Conservation (phyloP, 2,329 filamentous ascomycete genomes). For the Xylaria sp. region DNA sequence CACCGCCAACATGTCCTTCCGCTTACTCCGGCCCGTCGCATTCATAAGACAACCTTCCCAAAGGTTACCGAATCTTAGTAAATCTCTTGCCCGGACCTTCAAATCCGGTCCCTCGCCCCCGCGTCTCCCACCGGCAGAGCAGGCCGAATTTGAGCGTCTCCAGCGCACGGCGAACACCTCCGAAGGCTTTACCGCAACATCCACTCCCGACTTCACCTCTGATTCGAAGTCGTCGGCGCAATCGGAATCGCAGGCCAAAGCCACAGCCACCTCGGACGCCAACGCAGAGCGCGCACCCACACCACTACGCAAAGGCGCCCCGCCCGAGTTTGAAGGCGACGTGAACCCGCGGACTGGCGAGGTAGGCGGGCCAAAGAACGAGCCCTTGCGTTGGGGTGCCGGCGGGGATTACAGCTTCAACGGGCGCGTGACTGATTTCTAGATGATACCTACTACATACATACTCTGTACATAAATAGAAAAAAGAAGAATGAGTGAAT, state of each 20-base stretch:
- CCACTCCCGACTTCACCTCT: slow-evolving; percentile 22
- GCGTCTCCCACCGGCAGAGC: slow-evolving; percentile 63
- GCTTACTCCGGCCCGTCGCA: neutral
- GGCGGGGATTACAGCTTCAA: slow-evolving; percentile 85
- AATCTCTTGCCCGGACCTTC: slow-evolving; percentile 30
- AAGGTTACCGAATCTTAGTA: neutral
- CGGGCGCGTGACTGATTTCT: slow-evolving; percentile 89
- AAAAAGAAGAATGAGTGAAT: neutral
- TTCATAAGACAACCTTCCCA: neutral
- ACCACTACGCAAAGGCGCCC: slow-evolving; percentile 57
- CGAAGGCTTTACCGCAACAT: slow-evolving; percentile 30
- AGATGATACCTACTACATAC: neutral
- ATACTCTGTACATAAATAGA: neutral
- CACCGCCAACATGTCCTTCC: neutral
- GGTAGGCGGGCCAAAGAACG: slow-evolving; percentile 94
- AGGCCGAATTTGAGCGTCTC: slow-evolving; percentile 62
- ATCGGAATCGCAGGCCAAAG: neutral
- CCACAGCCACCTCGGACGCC: neutral
- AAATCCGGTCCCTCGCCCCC: slow-evolving; percentile 65
- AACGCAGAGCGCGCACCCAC: neutral
- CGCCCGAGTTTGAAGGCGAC: slow-evolving; percentile 90
- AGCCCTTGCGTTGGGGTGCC: slow-evolving; percentile 82
- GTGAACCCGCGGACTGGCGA: slow-evolving; percentile 91
- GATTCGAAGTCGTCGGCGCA: slow-evolving; percentile 3
- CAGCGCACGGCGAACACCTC: slow-evolving; percentile 54